Conservation (phyloP, 2,329 filamentous ascomycete genomes). For the Pseudohalonectria lignicola region DNA sequence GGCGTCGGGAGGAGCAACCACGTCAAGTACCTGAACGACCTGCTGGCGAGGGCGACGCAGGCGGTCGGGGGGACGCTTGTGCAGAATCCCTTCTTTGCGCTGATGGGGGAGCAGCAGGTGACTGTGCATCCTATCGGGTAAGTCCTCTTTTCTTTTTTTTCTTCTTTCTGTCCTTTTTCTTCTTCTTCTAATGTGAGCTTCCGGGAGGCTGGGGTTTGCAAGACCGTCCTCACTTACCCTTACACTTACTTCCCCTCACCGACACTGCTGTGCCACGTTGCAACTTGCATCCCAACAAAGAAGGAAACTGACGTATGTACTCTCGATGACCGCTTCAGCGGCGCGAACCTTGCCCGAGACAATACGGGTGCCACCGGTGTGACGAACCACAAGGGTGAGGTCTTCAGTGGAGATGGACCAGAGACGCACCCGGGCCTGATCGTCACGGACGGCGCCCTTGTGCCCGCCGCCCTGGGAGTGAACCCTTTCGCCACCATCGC, state of each 20-base stretch:
- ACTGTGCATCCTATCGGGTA: constrained; percentile 57
- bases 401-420: constrained; percentile 40
- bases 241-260: background rate
- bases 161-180: too few relatives aligned
- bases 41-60: constrained; percentile 42
- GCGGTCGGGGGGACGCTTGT: constrained; percentile 50
- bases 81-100: constrained; percentile 44
- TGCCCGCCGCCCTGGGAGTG: constrained; percentile 51
- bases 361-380: constrained; percentile 45
- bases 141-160: constrained; percentile 10
- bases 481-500: constrained; percentile 62
- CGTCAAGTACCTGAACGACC: constrained; percentile 36
- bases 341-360: constrained; percentile 51
- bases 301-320: background rate
- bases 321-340: constrained; percentile 25
- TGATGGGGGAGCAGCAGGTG: constrained; percentile 44
- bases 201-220: too few relatives aligned
- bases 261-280: too few relatives aligned
- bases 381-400: constrained; percentile 48
- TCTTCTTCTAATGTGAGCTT: constrained; percentile 1
- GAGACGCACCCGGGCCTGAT: constrained; percentile 47
- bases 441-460: constrained; percentile 48
- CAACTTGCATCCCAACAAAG: too few relatives aligned
- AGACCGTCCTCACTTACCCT: too few relatives aligned
- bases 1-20: constrained; percentile 46